Evolutionary conservation across 306 rosid genomes (phyloP).

Genomic region (Vigna radiata): DNA sequence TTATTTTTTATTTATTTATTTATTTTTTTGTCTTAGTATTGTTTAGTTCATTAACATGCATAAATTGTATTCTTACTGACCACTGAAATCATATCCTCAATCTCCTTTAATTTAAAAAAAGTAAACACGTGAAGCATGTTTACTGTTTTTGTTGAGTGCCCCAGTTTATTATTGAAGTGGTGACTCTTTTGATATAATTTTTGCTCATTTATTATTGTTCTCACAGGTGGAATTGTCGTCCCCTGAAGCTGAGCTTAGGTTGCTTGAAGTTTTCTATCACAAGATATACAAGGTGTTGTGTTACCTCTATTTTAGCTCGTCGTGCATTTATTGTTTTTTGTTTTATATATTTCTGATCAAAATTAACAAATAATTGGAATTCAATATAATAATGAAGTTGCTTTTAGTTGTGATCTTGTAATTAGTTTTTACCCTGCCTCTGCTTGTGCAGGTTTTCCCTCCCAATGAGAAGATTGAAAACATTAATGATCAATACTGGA

Average conservation of each 20-base stretch:
- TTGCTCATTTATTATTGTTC: conserved; percentile 30
- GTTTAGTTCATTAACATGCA: conserved; percentile 2
- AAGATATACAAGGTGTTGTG: conserved; percentile 83
- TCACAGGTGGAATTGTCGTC: conserved; percentile 83
- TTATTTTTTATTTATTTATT: conserved; percentile 15
- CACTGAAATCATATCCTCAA: conserved; percentile 10
- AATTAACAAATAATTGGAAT: too few species aligned
- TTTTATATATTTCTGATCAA: neutral
- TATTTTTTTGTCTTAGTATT: neutral
- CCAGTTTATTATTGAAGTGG: conserved; percentile 28
- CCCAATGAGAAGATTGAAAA: conserved; percentile 83
- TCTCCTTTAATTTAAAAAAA: conserved; percentile 10
- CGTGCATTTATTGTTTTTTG: conserved; percentile 21
- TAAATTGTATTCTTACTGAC: conserved; percentile 15
- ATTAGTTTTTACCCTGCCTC: too few species aligned
- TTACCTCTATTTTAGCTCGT: conserved; percentile 36
- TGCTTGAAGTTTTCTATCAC: conserved; percentile 95
- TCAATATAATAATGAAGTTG: too few species aligned
- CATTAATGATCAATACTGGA: conserved; percentile 94
- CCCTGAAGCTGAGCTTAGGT: conserved; percentile 82
- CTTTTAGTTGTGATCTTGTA: too few species aligned
- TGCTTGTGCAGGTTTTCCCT: conserved; percentile 75
- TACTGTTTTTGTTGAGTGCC: neutral
- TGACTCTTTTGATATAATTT: neutral
- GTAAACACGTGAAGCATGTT: neutral